Evolutionary conservation across 352 stramenopile species (phyloP).

Genomic region (Pseudoperonospora humuli): DNA sequence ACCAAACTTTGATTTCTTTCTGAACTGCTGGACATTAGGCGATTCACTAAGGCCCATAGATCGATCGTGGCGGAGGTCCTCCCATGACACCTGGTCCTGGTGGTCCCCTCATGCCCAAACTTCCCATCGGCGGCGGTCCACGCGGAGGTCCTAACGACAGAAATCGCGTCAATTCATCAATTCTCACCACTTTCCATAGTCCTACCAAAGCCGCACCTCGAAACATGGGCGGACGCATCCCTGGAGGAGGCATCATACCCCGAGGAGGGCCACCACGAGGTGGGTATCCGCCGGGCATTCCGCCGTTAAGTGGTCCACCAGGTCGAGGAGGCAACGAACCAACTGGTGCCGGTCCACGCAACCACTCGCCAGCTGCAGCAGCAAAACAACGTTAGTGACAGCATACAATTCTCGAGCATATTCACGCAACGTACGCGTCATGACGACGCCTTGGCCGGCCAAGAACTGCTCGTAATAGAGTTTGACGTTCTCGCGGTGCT

Average conservation of each 20-base stretch:
- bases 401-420: not conserved
- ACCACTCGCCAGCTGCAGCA: conserved; percentile 60
- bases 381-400: not conserved
- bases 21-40: not conserved
- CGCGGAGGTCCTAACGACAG: conserved; percentile 35
- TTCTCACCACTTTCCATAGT: not conserved
- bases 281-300: conserved; percentile 50
- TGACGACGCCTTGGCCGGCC: conserved; percentile 62
- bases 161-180: not conserved
- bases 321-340: conserved; percentile 46
- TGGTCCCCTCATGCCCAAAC: conserved; percentile 28
- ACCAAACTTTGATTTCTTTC: not conserved
- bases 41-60: conserved; percentile 59
- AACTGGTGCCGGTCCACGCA: conserved; percentile 31
- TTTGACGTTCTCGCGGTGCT: conserved; percentile 92
- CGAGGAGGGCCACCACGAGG: conserved; percentile 54
- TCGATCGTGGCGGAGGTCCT: conserved; percentile 43
- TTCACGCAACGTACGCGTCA: conserved; percentile 47
- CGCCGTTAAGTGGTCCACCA: conserved; percentile 18
- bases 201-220: conserved; percentile 21
- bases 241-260: conserved; percentile 71
- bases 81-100: conserved; percentile 21
- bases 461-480: conserved; percentile 90
- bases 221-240: conserved; percentile 72
- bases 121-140: conserved; percentile 35